Evolutionary conservation across 2,329 filamentous ascomycete genomes (phyloP), one percentile per base, ranked within the genome.

Genomic region (Balansia obtecta): DNA sequence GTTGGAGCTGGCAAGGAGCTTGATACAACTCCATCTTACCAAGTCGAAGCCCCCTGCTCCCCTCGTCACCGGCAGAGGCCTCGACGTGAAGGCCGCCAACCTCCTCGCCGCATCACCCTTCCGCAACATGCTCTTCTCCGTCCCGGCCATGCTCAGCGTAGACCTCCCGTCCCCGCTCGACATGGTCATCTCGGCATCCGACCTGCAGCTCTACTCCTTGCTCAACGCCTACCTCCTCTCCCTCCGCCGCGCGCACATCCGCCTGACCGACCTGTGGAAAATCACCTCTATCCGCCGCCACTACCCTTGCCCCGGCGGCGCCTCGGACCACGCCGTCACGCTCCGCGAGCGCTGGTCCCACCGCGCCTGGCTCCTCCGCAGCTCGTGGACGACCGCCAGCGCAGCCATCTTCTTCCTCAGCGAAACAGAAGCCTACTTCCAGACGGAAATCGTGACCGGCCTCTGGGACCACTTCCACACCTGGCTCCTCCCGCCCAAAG

Each of bases 331-430:
- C 53, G 75, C 87, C 15, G 71, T 70, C 27, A 69, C 77, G 20
- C 75, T 86, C 11, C 78, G 88, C 30, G 69, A 78, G 57, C 77
- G 86, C 47, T 79, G 82, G 56, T 79, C 80, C 27, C 63, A 70
- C 15, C 77, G 91, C 16, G 75, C 78, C 4, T 73, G 75, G 34
- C 76, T 79, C 0, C 85, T 95, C 75, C 81, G 93, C 15, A 85
- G 82, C 55, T 79, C 91, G 1, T 98, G 93, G 93, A 91, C 89
- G 0, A 94, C 88, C 0, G 85, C 86, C 57, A 89, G 86, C 60
- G 86, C 89, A 2, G 85, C 88, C 1, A 79, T 95, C 4, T 96
- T 95, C 68, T 86, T 97, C 57, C 73, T 97, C 3, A 88, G 86
- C 0, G 90, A 96, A 63, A 84, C 88, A 13, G 86, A 91, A 57